A percentile compares a stretch with the other conserved stretches of the same genome.
These are phyloP conservation scores for Sarocladium kiliense DNA, from an alignment of 2,329 filamentous ascomycete genomes.

Conservation along the genomic window DNA sequence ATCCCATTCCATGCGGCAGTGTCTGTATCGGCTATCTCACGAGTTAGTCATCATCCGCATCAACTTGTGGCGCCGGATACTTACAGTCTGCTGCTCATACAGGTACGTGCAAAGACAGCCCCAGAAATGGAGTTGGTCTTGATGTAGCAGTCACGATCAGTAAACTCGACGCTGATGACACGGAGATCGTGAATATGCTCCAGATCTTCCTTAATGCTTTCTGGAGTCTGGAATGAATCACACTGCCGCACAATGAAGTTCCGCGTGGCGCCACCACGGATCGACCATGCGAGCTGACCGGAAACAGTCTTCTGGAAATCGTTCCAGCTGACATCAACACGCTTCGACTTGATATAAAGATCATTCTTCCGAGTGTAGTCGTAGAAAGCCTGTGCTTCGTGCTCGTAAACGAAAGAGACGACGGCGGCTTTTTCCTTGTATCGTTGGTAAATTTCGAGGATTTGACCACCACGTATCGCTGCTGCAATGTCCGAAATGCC, in stretches of 20 bases:
- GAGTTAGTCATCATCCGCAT: neutral
- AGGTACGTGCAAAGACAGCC: constrained; percentile 69
- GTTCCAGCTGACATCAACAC: constrained; percentile 67
- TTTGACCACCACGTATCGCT: constrained; percentile 61
- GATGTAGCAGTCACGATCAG: constrained; percentile 57
- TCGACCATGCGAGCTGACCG: constrained; percentile 58
- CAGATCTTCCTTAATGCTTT: constrained; percentile 64
- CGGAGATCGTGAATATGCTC: constrained; percentile 79
- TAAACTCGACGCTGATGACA: constrained; percentile 60
- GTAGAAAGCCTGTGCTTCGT: constrained; percentile 60
- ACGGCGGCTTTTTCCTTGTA: constrained; percentile 52
- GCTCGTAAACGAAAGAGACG: constrained; percentile 64
- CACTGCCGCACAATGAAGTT: constrained; percentile 66
- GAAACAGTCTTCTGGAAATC: constrained; percentile 65
- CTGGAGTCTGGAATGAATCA: constrained; percentile 53
- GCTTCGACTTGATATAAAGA: constrained; percentile 61
- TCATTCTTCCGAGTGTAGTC: constrained; percentile 59
- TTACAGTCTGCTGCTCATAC: constrained; percentile 63
- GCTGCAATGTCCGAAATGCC: constrained; percentile 62
- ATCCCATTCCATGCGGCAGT: constrained; percentile 64
- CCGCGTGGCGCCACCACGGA: constrained; percentile 62
- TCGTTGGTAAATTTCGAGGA: constrained; percentile 65
- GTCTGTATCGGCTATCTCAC: constrained; percentile 58
- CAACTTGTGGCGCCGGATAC: constrained; percentile 17
- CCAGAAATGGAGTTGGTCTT: constrained; percentile 73